phyloP scores from a whole-genome alignment of 257 asterid genomes.

The Linaria vulgaris region DNA sequence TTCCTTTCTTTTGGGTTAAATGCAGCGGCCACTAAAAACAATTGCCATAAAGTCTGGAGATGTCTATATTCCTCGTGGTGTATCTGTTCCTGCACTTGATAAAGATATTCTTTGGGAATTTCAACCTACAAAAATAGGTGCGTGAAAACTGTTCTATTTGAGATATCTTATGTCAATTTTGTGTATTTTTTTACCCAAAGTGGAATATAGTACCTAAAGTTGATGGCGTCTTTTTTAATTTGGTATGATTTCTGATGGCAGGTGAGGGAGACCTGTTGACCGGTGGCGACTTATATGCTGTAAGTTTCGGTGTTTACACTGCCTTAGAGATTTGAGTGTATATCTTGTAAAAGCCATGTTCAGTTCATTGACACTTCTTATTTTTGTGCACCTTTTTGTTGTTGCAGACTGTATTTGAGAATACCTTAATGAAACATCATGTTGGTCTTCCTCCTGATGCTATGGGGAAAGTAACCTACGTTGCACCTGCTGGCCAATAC shows the following conservation, averaged over 20 bases:
- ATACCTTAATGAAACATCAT: conserved; percentile 81
- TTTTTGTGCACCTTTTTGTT: conserved; percentile 27
- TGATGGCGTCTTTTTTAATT: conserved; percentile 20
- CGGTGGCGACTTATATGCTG: conserved; percentile 96
- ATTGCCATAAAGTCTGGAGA: conserved; percentile 94
- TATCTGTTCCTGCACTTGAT: conserved; percentile 98
- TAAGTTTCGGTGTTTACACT: conserved; percentile 44
- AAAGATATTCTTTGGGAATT: conserved; percentile 96
- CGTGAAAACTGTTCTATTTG: conserved; percentile 15
- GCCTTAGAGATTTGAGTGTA: conserved; percentile 18
- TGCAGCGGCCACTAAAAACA: conserved; percentile 62
- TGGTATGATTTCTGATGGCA: conserved; percentile 35
- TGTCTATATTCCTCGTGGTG: conserved; percentile 99
- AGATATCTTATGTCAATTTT: conserved; percentile 8
- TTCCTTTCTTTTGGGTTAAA: conserved; percentile 19
- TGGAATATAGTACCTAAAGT: conserved; percentile 14
- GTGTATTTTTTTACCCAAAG: neutral
- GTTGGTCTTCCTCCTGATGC: conserved; percentile 97
- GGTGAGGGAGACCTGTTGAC: conserved; percentile 97
- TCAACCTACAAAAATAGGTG: conserved; percentile 89
- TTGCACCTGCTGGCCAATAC: conserved; percentile 97
- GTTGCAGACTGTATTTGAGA: conserved; percentile 81
- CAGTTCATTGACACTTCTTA: conserved; percentile 7
- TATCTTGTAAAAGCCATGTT: conserved; percentile 19
- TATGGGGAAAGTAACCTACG: conserved; percentile 89